Evolutionary conservation across 345 rosid species (phyloP), one percentile per base, ranked within the genome.

Genomic region (Toxicodendron radicans): DNA sequence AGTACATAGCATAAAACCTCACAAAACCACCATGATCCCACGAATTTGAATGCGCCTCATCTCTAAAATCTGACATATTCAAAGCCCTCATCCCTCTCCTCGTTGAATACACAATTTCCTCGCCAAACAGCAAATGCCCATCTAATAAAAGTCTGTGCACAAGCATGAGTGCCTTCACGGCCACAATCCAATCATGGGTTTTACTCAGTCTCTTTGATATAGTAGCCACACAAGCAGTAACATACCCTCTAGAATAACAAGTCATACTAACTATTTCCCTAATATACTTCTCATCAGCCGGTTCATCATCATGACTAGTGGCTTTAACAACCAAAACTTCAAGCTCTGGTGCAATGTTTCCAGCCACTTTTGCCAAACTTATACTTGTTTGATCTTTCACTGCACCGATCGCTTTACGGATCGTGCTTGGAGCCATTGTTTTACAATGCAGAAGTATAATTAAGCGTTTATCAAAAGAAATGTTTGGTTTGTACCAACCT

Each of bases 331-430:
- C 84, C 54, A 90, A 87, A 18, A 95, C 99, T 73, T 95, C 98
- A 3, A 95, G 96, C 76, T 95, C 98, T 57, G 99, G 98, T n/a
- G 98, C 96, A 77, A 91, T 69, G 84, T 91, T 93, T 56, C 99
- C 88, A 0, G 95, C 90, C 14, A 95, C 97, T 73, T 93, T 95
- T 13, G 99, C 99, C 32, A 95, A 79, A 61, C 99, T 82, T 3
- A 95, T 95, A 64, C 97, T 95, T 10, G 99, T 95, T 58, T 95
- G 99, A 67, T 95, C 99, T 76, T 95, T 95, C 43, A 95, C 98
- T 4, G 94, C 92, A 54, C 99, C 99, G 60, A 95, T 88, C 73
- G 99, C 97, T 76, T 90, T 95, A 20, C 98, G 90, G 71, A 95
- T 92, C 64, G 95, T 87, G 88, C 91, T 93, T 58, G 91, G 81